phyloP scores from a whole-genome alignment of 1,139 yeast species.

The Suhomyces taliae region DNA sequence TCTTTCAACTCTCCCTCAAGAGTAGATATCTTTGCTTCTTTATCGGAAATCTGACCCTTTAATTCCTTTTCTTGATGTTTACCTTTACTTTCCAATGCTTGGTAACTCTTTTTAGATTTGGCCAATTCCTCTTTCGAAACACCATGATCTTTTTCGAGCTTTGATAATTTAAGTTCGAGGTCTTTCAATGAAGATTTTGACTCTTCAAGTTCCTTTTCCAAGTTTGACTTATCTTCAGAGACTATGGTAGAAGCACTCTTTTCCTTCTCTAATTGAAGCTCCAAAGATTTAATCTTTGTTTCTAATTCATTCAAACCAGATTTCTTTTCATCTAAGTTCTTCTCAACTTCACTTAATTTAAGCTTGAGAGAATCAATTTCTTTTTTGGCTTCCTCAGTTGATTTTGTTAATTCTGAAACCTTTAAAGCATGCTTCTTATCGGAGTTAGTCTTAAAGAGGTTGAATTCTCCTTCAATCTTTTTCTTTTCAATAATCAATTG shows the following conservation, averaged over 20 bases:
- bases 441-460: not conserved
- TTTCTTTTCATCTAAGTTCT: not conserved
- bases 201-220: not conserved
- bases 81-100: conserved; percentile 7
- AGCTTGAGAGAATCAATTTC: not conserved
- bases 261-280: not conserved
- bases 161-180: not conserved
- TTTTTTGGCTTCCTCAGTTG: not conserved
- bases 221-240: conserved; percentile 1
- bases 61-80: conserved; percentile 8
- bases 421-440: not conserved
- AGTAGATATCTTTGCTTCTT: conserved; percentile 9
- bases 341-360: not conserved
- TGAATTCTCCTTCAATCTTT: not conserved
- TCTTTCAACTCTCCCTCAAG: conserved; percentile 23
- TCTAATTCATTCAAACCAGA: not conserved
- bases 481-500: not conserved
- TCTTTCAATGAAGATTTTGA: not conserved
- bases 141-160: not conserved
- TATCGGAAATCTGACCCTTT: conserved; percentile 9
- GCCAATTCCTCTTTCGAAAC: not conserved
- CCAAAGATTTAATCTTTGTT: not conserved
- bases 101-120: conserved; percentile 7
- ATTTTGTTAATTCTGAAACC: not conserved
- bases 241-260: not conserved